Conservation (phyloP, 306 rosid genomes). For the Lathyrus tuberosus region DNA sequence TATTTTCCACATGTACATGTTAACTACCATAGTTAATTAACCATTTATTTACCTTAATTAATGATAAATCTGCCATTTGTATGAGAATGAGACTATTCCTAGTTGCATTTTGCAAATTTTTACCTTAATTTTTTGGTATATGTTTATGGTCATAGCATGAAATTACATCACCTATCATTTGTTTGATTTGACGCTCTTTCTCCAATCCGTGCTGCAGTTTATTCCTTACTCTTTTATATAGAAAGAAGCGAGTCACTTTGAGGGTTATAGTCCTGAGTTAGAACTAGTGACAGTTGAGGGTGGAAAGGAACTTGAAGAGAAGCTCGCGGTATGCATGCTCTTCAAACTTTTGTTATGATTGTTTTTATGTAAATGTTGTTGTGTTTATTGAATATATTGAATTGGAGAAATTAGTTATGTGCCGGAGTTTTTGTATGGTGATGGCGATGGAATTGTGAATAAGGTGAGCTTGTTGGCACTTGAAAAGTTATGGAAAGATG, state of each 20-base stretch:
- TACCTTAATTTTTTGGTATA: no score
- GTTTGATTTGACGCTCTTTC: slow-evolving; percentile 27
- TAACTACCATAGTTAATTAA: no score
- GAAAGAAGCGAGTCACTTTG: slow-evolving; percentile 98
- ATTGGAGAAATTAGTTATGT: no score
- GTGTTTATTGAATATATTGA: no score
- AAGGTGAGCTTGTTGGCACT: slow-evolving; percentile 73
- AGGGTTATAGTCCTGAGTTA: slow-evolving; percentile 94
- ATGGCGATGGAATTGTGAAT: slow-evolving; percentile 94
- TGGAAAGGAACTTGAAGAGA: no score
- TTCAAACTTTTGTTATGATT: not conserved
- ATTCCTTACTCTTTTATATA: slow-evolving; percentile 64
- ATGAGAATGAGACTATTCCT: no score
- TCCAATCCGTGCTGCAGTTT: slow-evolving; percentile 60
- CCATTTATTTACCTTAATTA: no score
- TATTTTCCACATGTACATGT: no score
- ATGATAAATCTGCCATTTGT: no score
- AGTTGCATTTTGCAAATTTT: no score
- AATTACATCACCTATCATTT: slow-evolving; percentile 1
- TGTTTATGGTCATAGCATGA: not conserved
- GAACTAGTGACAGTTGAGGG: slow-evolving; percentile 96
- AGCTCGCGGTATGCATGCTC: slow-evolving; percentile 74
- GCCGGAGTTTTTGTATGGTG: no score
- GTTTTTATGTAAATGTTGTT: slow-evolving; percentile 40
- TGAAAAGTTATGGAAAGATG: slow-evolving; percentile 55